Base-by-base conservation (phyloP, 768 basidiomycete genomes). In the Tephrocybe sp. region DNA sequence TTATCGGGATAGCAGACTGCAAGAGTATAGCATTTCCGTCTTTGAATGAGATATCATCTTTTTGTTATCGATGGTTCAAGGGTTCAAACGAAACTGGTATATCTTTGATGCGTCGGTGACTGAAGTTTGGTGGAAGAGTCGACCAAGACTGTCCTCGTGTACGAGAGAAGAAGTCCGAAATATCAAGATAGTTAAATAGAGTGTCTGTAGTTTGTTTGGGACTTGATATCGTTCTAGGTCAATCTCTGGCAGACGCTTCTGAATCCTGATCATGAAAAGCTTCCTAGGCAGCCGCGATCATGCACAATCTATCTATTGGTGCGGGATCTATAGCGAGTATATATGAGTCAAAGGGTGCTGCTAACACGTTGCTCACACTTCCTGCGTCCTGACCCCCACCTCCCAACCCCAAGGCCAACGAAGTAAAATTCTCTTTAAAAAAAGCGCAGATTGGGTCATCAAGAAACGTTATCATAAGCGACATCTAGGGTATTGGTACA, bases 51-150 rank as follows among this genome's bases (percentile, higher is more conserved):
- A 6, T 12, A 39, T 20, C n/a, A 46, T n/a, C 24, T 33, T 32
- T 1, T 48, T 41, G 49, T 57, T 54, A 54, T 57, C 49, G 56
- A 57, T 57, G 56, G 32, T 34, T 12, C 34, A 44, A 34, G 21
- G 43, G 21, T 26, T 32, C 34, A 17, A 44, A 50, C 36, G 40
- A 43, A 57, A 50, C 21, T 50, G 39, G 55, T 49, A 53, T 45
- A 47, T 57, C 51, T 38, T 15, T 51, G 53, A 57, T 54, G 28
- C 26, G 30, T 24, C 28, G 34, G 20, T 14, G 34, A 24, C 37
- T 47, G 30, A 36, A 47, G 32, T 46, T 42, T 26, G 36, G 43
- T 37, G 15, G 24, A 50, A 43, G 25, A 26, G 25, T 45, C 39
- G 46, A 43, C n/a, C n/a, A 38, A 53, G 42, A 39, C 11, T 11